Conservation (phyloP, 306 rosid species). For the Casuarina glauca region DNA sequence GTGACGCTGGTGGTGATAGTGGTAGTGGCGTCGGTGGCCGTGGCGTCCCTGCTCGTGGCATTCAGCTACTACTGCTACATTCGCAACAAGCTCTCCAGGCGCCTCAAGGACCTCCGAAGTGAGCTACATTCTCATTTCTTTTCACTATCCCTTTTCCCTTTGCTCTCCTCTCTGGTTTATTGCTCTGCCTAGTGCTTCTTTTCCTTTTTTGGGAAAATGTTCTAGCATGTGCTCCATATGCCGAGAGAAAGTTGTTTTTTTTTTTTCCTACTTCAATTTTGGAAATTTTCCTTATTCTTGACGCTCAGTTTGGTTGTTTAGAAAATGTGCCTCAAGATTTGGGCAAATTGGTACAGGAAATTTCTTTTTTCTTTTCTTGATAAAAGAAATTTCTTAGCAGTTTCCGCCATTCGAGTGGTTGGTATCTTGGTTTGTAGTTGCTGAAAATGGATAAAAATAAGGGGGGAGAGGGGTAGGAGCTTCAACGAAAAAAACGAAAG, state of each 20-base stretch:
- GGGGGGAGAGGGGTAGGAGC: background rate
- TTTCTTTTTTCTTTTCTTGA: background rate
- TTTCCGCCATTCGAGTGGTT: background rate
- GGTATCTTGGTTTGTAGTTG: background rate
- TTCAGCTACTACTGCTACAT: conserved; percentile 88
- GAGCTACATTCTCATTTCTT: conserved; percentile 13
- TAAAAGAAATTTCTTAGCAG: background rate
- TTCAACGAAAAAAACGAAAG: background rate
- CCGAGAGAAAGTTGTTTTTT: background rate
- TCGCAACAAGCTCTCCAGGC: conserved; percentile 65
- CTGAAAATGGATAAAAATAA: background rate
- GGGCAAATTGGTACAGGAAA: background rate
- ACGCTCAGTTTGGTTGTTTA: conserved; percentile 12
- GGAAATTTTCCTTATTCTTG: background rate
- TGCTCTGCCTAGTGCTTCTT: too few species aligned
- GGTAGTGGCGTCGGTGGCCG: conserved; percentile 70
- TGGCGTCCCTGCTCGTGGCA: conserved; percentile 69
- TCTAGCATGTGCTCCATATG: background rate
- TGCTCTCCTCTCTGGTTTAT: background rate
- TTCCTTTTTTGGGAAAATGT: background rate
- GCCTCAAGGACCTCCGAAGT: conserved; percentile 55
- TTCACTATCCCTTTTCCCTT: background rate
- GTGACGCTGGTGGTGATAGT: conserved; percentile 51
- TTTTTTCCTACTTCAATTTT: too few species aligned
- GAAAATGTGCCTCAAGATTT: conserved; percentile 12